Evolutionary conservation across 352 stramenopile species (phyloP).

Genomic region (Pythium rhizo-oryzae): DNA sequence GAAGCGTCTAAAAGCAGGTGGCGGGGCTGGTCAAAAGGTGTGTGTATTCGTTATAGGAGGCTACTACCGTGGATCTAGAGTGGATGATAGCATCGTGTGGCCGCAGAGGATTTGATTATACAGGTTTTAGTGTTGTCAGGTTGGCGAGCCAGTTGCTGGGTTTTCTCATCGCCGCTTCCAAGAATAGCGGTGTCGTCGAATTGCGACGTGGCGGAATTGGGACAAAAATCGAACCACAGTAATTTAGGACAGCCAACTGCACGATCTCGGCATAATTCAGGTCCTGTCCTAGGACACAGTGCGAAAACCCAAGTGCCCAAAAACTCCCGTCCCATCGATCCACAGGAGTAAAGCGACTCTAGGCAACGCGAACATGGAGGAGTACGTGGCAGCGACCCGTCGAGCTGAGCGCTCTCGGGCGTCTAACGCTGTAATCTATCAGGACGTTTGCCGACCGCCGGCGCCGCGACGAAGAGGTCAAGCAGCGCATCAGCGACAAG

Average conservation of each 20-base stretch:
- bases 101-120: not conserved
- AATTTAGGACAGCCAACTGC: conserved; percentile 6
- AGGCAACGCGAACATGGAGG: conserved; percentile 13
- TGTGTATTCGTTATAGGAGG: too few relatives aligned
- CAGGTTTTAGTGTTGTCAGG: conserved; percentile 8
- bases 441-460: conserved; percentile 16
- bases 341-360: conserved; percentile 5
- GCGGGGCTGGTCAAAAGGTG: too few relatives aligned
- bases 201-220: not conserved
- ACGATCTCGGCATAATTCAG: not conserved
- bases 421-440: not conserved
- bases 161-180: not conserved
- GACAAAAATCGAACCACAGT: not conserved
- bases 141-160: conserved; percentile 15
- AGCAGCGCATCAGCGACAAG: conserved; percentile 26
- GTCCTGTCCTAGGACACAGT: not conserved
- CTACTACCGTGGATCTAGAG: too few relatives aligned
- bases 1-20: too few relatives aligned
- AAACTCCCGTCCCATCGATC: too few relatives aligned
- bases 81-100: too few relatives aligned
- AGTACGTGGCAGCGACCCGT: not conserved
- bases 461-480: conserved; percentile 23
- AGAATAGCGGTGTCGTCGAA: conserved; percentile 4
- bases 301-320: too few relatives aligned
- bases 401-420: not conserved